Evolutionary conservation across 257 asterid genomes (phyloP).

Genomic region (Penstemon eatonii): DNA sequence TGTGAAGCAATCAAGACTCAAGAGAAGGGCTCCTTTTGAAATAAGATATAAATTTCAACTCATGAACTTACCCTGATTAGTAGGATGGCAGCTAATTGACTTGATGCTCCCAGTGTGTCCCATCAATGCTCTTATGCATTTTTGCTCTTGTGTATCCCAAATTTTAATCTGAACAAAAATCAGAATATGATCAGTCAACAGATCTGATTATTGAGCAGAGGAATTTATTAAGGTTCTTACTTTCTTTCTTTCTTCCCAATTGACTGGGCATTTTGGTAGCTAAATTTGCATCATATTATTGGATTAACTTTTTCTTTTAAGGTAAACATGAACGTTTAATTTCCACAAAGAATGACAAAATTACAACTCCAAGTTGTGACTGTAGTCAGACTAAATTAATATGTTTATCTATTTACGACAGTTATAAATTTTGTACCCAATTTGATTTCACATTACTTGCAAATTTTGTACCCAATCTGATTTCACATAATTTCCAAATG

Average conservation of each 20-base stretch:
- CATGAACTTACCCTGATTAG: conserved; percentile 64
- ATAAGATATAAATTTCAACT: background rate
- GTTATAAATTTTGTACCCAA: background rate
- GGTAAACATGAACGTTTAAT: too few species aligned
- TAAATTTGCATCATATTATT: background rate
- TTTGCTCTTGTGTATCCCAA: conserved; percentile 74
- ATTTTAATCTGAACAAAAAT: conserved; percentile 56
- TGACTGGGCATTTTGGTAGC: background rate
- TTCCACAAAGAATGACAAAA: too few species aligned
- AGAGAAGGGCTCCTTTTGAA: background rate
- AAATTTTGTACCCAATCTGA: background rate
- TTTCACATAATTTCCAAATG: background rate
- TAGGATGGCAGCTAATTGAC: conserved; percentile 78
- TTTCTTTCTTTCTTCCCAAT: too few species aligned
- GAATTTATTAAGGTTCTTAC: too few species aligned
- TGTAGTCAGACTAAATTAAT: too few species aligned
- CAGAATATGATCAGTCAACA: conserved; percentile 13
- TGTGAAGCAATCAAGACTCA: background rate
- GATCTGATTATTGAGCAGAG: background rate
- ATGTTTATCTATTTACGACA: background rate
- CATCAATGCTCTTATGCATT: conserved; percentile 61
- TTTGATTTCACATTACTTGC: background rate
- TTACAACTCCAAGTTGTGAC: too few species aligned
- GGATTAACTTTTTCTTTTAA: too few species aligned
- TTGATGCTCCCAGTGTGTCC: conserved; percentile 94